Conservation (phyloP, 1,284 basidiomycete genomes). For the Apiotrichum gracile region DNA sequence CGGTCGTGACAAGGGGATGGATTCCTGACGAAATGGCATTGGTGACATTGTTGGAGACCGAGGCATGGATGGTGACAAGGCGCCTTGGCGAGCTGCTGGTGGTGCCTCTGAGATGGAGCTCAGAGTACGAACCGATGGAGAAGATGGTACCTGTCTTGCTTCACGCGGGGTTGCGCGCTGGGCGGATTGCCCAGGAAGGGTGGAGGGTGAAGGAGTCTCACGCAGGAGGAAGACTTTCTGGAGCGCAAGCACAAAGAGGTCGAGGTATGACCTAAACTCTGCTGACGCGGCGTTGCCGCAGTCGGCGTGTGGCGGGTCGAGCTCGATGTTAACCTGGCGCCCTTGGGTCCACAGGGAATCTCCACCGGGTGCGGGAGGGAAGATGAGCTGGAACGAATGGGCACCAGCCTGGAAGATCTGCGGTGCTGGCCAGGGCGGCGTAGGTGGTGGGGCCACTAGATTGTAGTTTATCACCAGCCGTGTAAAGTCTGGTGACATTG, state of each 20-base stretch:
- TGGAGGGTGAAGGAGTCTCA: too few relatives aligned
- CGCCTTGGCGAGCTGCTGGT: too few relatives aligned
- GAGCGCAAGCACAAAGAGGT: background rate
- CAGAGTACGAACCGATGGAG: too few relatives aligned
- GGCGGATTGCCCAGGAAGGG: background rate
- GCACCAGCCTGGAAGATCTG: background rate
- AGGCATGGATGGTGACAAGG: too few relatives aligned
- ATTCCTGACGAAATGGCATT: too few relatives aligned
- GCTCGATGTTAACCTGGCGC: conserved; percentile 2
- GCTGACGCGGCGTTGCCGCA: background rate
- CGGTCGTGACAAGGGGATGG: too few relatives aligned
- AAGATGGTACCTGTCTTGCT: too few relatives aligned
- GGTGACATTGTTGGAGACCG: too few relatives aligned
- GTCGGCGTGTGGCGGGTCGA: background rate
- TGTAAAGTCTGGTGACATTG: background rate
- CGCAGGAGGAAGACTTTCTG: background rate
- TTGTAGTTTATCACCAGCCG: too few relatives aligned
- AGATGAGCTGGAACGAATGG: background rate
- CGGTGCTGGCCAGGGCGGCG: background rate
- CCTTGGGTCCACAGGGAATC: background rate
- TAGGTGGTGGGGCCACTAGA: background rate
- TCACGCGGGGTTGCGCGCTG: too few relatives aligned
- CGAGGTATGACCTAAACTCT: background rate
- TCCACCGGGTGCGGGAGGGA: background rate
- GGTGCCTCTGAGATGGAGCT: too few relatives aligned